A percentile compares a stretch with the other conserved stretches of the same genome.
These are phyloP conservation scores for Salmacisia buchloeana DNA, from an alignment of 1,284 basidiomycete genomes.

Conservation along the genomic window DNA sequence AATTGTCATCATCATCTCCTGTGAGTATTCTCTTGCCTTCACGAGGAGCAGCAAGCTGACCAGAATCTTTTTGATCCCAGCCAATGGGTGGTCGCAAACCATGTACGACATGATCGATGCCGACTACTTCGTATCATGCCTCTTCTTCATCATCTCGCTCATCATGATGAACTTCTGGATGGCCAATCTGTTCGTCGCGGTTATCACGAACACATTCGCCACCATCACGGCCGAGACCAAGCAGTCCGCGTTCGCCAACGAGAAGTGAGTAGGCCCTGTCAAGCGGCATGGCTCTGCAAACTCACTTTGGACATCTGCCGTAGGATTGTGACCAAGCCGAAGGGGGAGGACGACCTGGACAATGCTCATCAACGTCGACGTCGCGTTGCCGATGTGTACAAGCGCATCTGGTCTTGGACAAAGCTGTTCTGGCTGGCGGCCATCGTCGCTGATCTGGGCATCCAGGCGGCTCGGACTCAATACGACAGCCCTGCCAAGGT, in stretches of 20 bases:
- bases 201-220: slow-evolving; percentile 90
- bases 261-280: slow-evolving; percentile 15
- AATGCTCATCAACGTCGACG: slow-evolving; percentile 13
- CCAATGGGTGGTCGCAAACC: slow-evolving; percentile 54
- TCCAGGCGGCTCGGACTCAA: slow-evolving; percentile 65
- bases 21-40: slow-evolving; percentile 58
- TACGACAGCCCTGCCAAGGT: slow-evolving; percentile 24
- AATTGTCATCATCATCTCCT: slow-evolving; percentile 76
- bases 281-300: neutral
- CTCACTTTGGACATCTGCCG: neutral
- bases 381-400: slow-evolving; percentile 37
- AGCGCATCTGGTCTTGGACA: slow-evolving; percentile 40
- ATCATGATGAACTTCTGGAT: slow-evolving; percentile 54
- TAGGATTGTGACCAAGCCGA: neutral
- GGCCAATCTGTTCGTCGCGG: slow-evolving; percentile 89
- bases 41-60: neutral
- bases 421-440: slow-evolving; percentile 59
- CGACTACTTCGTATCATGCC: slow-evolving; percentile 64
- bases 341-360: slow-evolving; percentile 15
- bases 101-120: slow-evolving; percentile 92
- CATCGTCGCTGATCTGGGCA: slow-evolving; percentile 57
- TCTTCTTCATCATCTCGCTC: slow-evolving; percentile 77
- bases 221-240: slow-evolving; percentile 82
- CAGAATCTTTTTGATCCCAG: neutral
- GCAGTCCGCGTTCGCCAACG: slow-evolving; percentile 81